Base-by-base conservation (phyloP, 176 grass and related monocot species). In the Pontederia crassipes region DNA sequence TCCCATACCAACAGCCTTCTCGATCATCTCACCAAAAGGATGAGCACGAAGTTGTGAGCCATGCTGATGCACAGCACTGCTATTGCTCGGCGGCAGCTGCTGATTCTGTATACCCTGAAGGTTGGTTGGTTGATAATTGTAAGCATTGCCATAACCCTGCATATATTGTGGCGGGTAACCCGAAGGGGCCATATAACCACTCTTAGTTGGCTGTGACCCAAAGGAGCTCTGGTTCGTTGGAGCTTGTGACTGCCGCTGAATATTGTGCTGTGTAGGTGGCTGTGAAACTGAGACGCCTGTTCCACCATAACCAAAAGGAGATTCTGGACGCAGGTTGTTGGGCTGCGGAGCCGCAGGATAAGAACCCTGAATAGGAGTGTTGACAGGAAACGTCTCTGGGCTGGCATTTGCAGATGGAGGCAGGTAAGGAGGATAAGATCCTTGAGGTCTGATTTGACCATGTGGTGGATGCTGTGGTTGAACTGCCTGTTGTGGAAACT, bases 1-100 rank as follows among this genome's bases (percentile, higher is more conserved):
- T 61, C 84, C 84, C 87, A 98, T 92, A 4, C 74, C 59, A 57
- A 79, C 84, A 70, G 72, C 84, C 67, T 86, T 89, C 57, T 98
- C 93, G 2, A 78, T 66, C 53, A 89, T 81, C 27, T 89, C 88
- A 12, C 77, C 75, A 55, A 72, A 76, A 0, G 79, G 84, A 13
- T 79, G 84, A 67, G 79, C 81, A 40, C 77, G 82, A 52, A 89
- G 13, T 49, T 84, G 86, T 0, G 79, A 70, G 72, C 52, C 81
- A 55, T 58, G 75, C 73, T 1, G 86, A 32, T 70, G 56, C 69
- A 75, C 71, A 81, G 63, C 49, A 24, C 17, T 72, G 79, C 8
- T 77, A 52, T 74, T 88, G 80, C 35, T 78, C 68, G 66, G 53
- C 18, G 53, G 53, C n/a, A 14, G 5, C 46, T 46, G 66, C 52